Percentiles rank a stretch among this genome's conserved stretches.
Evolutionary conservation across 352 stramenopile species (phyloP).

Genomic region (Globisporangium paddicum): DNA sequence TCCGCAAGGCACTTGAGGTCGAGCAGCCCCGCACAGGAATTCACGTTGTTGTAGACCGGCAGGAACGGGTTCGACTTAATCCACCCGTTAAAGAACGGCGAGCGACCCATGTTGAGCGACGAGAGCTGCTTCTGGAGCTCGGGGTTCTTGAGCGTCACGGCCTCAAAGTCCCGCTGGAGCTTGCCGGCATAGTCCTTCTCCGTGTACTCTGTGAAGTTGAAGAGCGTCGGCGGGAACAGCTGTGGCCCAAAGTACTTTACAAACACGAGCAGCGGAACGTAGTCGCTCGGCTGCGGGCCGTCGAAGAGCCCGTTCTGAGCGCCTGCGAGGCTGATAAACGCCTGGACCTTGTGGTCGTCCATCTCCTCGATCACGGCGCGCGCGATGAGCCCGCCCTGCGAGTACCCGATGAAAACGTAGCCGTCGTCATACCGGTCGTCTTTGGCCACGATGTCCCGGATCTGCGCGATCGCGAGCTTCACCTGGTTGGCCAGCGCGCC

Average conservation of each 20-base stretch:
- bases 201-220: slow-evolving; percentile 30
- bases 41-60: slow-evolving; percentile 25
- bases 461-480: slow-evolving; percentile 29
- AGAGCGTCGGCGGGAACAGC: slow-evolving; percentile 16
- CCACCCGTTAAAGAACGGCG: slow-evolving; percentile 17
- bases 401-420: slow-evolving; percentile 51
- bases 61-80: slow-evolving; percentile 20
- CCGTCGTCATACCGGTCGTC: slow-evolving; percentile 24
- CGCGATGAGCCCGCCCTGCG: slow-evolving; percentile 37
- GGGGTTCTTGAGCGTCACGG: slow-evolving; percentile 13
- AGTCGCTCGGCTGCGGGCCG: slow-evolving; percentile 27
- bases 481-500: slow-evolving; percentile 28
- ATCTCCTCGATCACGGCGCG: slow-evolving; percentile 45
- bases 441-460: slow-evolving; percentile 20
- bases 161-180: slow-evolving; percentile 29
- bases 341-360: slow-evolving; percentile 50
- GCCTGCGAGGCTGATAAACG: slow-evolving; percentile 39
- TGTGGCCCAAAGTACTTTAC: slow-evolving; percentile 16
- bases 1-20: slow-evolving; percentile 19
- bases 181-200: slow-evolving; percentile 18
- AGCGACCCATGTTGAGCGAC: slow-evolving; percentile 22
- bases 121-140: slow-evolving; percentile 21
- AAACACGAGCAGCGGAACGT: slow-evolving; percentile 12
- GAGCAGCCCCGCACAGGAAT: slow-evolving; percentile 3
- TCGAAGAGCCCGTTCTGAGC: slow-evolving; percentile 43